phyloP scores from a whole-genome alignment of 1,284 basidiomycete genomes.

The Mrakiaceae sp. region DNA sequence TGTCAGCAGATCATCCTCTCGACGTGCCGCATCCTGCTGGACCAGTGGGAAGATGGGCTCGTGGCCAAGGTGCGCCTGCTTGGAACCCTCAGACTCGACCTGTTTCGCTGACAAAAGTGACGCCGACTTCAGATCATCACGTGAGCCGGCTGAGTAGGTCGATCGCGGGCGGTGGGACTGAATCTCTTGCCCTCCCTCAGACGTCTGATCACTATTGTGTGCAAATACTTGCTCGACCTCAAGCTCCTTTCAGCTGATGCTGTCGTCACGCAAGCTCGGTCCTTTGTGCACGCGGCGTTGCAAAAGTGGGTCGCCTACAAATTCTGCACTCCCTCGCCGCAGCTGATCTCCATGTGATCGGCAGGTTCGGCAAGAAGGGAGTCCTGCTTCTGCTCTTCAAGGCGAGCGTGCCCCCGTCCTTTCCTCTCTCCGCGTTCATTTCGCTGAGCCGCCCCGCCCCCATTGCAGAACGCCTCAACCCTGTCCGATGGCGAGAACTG shows the following conservation, averaged over 20 bases:
- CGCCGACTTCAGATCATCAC: no score
- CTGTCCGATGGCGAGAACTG: no score
- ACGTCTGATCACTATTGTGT: not conserved
- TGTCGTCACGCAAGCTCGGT: not conserved
- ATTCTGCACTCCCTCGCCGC: not conserved
- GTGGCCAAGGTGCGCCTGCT: not conserved
- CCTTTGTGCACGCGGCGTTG: not conserved
- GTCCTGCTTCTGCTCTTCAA: conserved; percentile 1
- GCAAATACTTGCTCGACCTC: not conserved
- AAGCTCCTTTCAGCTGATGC: not conserved
- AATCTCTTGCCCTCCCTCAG: not conserved
- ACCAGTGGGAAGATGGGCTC: not conserved
- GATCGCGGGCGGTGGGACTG: no score
- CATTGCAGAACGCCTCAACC: no score
- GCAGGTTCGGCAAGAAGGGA: not conserved
- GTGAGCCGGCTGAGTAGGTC: no score
- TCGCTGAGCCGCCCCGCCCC: no score
- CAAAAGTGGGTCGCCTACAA: not conserved
- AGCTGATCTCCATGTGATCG: not conserved
- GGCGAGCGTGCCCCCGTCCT: not conserved
- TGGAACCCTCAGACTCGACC: no score
- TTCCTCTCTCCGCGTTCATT: not conserved
- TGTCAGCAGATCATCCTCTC: not conserved
- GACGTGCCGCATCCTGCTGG: not conserved
- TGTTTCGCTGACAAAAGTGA: no score